Percentiles rank a stretch among this genome's conserved stretches.
phyloP scores from a whole-genome alignment of 2,329 filamentous ascomycete genomes.

The Karstenula rhodostoma region DNA sequence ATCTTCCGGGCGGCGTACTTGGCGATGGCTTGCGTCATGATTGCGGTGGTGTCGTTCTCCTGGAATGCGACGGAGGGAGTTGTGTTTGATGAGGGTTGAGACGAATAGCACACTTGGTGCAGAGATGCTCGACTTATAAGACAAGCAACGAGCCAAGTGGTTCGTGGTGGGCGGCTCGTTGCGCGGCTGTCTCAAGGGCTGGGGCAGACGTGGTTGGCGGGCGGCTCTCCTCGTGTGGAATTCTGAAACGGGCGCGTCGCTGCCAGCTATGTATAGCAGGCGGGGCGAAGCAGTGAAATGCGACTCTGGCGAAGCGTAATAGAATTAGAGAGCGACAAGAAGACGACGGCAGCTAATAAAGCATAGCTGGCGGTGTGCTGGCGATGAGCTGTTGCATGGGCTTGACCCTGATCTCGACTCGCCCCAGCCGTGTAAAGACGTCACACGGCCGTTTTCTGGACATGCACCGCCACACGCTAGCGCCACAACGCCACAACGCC shows the following conservation, averaged over 20 bases:
- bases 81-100: conserved; percentile 10
- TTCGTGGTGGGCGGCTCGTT: conserved; percentile 22
- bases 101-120: conserved; percentile 12
- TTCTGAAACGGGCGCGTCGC: conserved; percentile 52
- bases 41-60: conserved; percentile 25
- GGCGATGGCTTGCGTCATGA: conserved; percentile 56
- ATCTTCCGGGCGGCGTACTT: conserved; percentile 62
- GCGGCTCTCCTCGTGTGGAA: conserved; percentile 30
- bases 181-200: conserved; percentile 37
- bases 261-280: conserved; percentile 45
- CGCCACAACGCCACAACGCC: conserved; percentile 16
- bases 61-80: conserved; percentile 16
- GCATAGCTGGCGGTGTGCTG: conserved; percentile 27
- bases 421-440: conserved; percentile 32
- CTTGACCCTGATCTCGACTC: conserved; percentile 38
- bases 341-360: conserved; percentile 7
- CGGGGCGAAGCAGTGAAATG: conserved; percentile 28
- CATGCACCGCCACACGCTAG: conserved; percentile 25
- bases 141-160: conserved; percentile 17
- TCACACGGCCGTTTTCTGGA: not conserved
- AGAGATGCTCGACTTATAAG: conserved; percentile 31
- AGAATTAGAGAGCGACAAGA: conserved; percentile 23
- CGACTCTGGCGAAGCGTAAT: not conserved
- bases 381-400: conserved; percentile 26
- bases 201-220: conserved; percentile 42